Evolutionary conservation across 1,284 basidiomycete genomes (phyloP), one percentile per base, ranked within the genome.

Genomic region (Pascua sp.): DNA sequence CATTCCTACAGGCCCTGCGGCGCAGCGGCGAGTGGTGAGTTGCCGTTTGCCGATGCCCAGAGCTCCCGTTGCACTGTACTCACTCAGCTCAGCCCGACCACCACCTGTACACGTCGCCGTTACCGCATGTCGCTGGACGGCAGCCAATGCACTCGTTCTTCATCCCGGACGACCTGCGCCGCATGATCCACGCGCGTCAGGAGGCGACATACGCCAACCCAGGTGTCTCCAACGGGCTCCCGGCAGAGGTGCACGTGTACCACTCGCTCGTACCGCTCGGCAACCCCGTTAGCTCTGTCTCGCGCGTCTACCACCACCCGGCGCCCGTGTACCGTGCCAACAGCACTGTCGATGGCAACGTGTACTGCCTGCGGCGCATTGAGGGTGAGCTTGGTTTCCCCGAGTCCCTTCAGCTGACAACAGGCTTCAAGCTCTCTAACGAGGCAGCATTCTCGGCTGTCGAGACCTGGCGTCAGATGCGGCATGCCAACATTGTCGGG

Each of bases 211-310:
- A 84, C 56, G 79, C 80, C 1, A 62, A 64, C 42, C 58, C 70
- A 0, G 60, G 62, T 16, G 51, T 58, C 1, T 62, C 64, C 11
- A 55, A 61, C 0, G 82, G 83, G 17, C 80, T 96, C 9, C 94
- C 94, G 0, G 87, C 90, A 24, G 90, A 95, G 68, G 77, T 96
- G 9, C 90, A 94, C 68, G 91, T 90, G 1, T 97, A 97, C 70
- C 91, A 97, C 72, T 86, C 88, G 0, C 82, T 97, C 11, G 83
- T 88, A 3, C 89, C 89, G 0, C 80, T 98, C 4, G 69, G 67
- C 9, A 62, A 60, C 47, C 63, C 64, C 11, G 56, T 55, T 12
- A 60, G 56, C 11, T 50, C 63, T n/a, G 83, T 90, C 54, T 85
- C 86, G 8, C 86, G 83, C 63, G 89, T 91, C 82, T 80, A 77